A percentile compares a stretch with the other conserved stretches of the same genome.
These are phyloP conservation scores for Cunninghamia lanceolata DNA, from an alignment of 75 land plant species.

Conservation along the genomic window DNA sequence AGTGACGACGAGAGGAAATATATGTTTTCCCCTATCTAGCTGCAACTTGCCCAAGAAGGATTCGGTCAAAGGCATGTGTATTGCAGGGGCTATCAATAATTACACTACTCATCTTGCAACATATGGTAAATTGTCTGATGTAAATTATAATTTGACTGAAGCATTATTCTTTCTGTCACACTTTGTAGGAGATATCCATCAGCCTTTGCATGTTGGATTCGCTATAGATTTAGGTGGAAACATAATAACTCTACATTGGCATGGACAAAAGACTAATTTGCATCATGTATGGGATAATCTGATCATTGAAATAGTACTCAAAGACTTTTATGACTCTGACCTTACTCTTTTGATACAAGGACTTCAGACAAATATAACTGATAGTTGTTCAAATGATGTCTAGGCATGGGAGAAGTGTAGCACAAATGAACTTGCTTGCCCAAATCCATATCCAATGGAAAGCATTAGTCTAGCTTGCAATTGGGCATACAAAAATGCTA, in stretches of 20 bases:
- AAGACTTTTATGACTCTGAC: slow-evolving; percentile 38
- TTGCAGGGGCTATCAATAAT: slow-evolving; percentile 53
- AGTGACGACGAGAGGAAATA: too few species aligned
- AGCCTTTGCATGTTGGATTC: too few species aligned
- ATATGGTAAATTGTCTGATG: slow-evolving; percentile 6
- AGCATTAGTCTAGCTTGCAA: slow-evolving; percentile 43
- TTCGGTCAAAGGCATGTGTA: slow-evolving; percentile 39
- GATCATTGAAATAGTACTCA: slow-evolving; percentile 57
- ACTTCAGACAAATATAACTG: slow-evolving; percentile 44
- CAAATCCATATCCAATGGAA: slow-evolving; percentile 62
- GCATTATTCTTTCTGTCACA: too few species aligned
- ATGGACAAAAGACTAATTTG: too few species aligned
- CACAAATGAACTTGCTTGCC: slow-evolving; percentile 38
- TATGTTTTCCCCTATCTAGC: too few species aligned
- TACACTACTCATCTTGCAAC: slow-evolving; percentile 40
- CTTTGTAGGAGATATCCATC: too few species aligned
- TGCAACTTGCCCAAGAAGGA: too few species aligned
- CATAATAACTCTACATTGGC: too few species aligned
- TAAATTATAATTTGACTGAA: slow-evolving; percentile 36
- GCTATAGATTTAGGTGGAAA: too few species aligned
- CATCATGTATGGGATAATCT: slow-evolving; percentile 60
- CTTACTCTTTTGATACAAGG: slow-evolving; percentile 38
- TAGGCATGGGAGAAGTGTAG: slow-evolving; percentile 39
- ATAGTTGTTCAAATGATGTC: slow-evolving; percentile 28
- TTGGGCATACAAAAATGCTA: too few species aligned